A percentile compares a stretch with the other conserved stretches of the same genome.
phyloP scores from a whole-genome alignment of 805 yeast genomes.

The Maudiozyma serrabonitensis region DNA sequence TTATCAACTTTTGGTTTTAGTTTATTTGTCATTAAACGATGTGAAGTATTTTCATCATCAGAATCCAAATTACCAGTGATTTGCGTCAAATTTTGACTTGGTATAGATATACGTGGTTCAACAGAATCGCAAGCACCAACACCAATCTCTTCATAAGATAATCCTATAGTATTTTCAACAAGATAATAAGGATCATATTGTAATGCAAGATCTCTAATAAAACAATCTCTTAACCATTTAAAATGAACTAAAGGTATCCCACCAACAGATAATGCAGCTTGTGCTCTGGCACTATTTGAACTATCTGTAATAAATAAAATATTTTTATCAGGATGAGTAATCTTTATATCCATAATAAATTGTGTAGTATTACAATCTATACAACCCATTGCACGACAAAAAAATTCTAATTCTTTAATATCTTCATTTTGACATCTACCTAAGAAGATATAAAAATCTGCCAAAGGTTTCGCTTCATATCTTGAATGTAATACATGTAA shows the following conservation, averaged over 20 bases:
- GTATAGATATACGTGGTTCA: slow-evolving; percentile 2
- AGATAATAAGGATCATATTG: slow-evolving; percentile 30
- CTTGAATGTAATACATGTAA: slow-evolving; percentile 10
- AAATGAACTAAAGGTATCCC: slow-evolving; percentile 33
- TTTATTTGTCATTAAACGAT: slow-evolving; percentile 9
- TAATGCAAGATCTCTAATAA: slow-evolving; percentile 33
- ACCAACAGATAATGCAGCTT: slow-evolving; percentile 32
- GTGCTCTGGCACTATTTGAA: slow-evolving; percentile 20
- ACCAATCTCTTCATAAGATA: slow-evolving; percentile 26
- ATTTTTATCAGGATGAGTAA: slow-evolving; percentile 2
- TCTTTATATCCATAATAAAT: slow-evolving; percentile 11
- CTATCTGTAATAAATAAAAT: slow-evolving; percentile 24
- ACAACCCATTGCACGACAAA: slow-evolving; percentile 11
- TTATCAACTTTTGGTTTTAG: slow-evolving; percentile 22
- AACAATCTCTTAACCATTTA: slow-evolving; percentile 36
- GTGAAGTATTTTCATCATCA: neutral
- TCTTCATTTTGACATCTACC: slow-evolving; percentile 16
- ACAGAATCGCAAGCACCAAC: slow-evolving; percentile 25
- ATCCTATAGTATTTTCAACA: slow-evolving; percentile 11
- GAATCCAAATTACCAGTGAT: neutral
- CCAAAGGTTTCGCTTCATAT: slow-evolving; percentile 15
- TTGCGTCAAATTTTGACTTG: neutral
- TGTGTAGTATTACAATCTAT: slow-evolving; percentile 10
- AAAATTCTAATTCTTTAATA: slow-evolving; percentile 7
- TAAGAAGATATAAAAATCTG: slow-evolving; percentile 20